phyloP scores from a whole-genome alignment of 2,329 filamentous ascomycete species.

The Metarhizium robertsii region DNA sequence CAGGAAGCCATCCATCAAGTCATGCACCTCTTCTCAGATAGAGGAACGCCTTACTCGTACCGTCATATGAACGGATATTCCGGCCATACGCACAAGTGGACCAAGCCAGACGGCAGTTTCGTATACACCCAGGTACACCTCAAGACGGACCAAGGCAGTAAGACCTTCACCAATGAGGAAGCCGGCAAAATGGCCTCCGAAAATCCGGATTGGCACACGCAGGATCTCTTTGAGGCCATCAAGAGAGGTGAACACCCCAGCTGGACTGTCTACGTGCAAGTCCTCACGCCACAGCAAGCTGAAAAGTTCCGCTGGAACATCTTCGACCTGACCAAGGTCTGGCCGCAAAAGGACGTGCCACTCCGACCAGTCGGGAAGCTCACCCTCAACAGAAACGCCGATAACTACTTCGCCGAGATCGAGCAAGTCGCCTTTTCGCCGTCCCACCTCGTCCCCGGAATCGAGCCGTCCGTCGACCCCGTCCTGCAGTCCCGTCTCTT shows the following conservation, averaged over 20 bases:
- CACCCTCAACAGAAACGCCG: slow-evolving; percentile 54
- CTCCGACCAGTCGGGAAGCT: slow-evolving; percentile 46
- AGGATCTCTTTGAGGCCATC: no score
- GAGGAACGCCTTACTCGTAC: slow-evolving; percentile 45
- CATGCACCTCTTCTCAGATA: no score
- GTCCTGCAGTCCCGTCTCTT: slow-evolving; percentile 51
- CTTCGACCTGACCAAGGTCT: slow-evolving; percentile 62
- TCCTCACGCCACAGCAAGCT: slow-evolving; percentile 39
- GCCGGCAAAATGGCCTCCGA: no score
- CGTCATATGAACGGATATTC: slow-evolving; percentile 61
- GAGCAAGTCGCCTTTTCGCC: slow-evolving; percentile 30
- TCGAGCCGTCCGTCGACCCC: no score
- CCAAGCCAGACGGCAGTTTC: slow-evolving; percentile 55
- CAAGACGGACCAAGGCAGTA: no score
- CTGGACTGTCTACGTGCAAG: slow-evolving; percentile 56
- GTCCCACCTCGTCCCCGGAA: no score
- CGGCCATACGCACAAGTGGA: slow-evolving; percentile 58
- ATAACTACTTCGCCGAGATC: slow-evolving; percentile 62
- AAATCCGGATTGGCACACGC: no score
- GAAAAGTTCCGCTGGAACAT: slow-evolving; percentile 38
- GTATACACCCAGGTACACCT: slow-evolving; percentile 57
- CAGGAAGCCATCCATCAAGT: no score
- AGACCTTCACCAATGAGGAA: no score
- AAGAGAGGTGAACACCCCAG: slow-evolving; percentile 14
- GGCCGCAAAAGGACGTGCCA: slow-evolving; percentile 53